phyloP scores from a whole-genome alignment of 495 filamentous ascomycete genomes.

The Parathielavia appendiculata region DNA sequence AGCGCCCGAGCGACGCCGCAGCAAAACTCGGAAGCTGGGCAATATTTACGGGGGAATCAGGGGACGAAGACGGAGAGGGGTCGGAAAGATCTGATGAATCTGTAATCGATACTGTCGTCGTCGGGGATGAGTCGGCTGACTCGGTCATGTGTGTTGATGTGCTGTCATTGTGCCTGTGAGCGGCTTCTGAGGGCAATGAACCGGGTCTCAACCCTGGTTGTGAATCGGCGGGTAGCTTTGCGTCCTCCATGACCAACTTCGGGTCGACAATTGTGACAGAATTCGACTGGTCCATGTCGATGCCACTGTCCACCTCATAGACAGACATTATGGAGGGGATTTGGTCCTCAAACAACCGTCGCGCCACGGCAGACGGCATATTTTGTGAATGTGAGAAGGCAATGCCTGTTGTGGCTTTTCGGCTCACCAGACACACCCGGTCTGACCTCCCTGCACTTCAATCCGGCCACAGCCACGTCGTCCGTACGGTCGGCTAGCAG shows the following conservation, averaged over 20 bases:
- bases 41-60: conserved; percentile 72
- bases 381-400: conserved; percentile 26
- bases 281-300: conserved; percentile 38
- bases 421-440: conserved; percentile 7
- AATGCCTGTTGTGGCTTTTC: background rate
- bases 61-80: conserved; percentile 83
- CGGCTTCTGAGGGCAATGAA: conserved; percentile 34
- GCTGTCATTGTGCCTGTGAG: conserved; percentile 57
- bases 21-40: conserved; percentile 55
- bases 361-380: conserved; percentile 51
- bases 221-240: conserved; percentile 26
- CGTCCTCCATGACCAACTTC: conserved; percentile 38
- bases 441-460: conserved; percentile 18
- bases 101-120: conserved; percentile 88
- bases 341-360: conserved; percentile 57
- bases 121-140: conserved; percentile 90
- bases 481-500: conserved; percentile 22
- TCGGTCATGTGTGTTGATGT: conserved; percentile 77
- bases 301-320: conserved; percentile 50
- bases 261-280: conserved; percentile 43
- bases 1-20: conserved; percentile 40
- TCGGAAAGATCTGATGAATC: conserved; percentile 86
- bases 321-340: conserved; percentile 71
- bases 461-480: conserved; percentile 25
- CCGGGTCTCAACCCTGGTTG: conserved; percentile 35